These are phyloP conservation scores for Piromyces sp. DNA, from an alignment of 192 early-diverging fungal genomes.

Conservation along the genomic window DNA sequence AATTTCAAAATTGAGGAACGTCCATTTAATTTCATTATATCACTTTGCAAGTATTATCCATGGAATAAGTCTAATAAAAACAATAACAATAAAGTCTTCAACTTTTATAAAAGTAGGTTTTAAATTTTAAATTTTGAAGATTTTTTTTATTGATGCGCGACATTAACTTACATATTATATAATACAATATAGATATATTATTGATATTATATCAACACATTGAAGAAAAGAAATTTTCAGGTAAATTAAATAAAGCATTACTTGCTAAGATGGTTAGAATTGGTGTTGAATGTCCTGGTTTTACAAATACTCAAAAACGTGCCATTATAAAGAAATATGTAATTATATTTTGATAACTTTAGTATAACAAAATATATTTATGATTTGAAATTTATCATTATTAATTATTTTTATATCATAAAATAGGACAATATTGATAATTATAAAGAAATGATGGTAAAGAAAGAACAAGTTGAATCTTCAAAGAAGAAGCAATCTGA, in stretches of 20 bases:
- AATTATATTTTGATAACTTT: too few relatives aligned
- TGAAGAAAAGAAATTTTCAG: background rate
- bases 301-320: background rate
- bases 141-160: too few relatives aligned
- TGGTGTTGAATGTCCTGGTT: background rate
- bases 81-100: background rate
- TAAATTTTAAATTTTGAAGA: too few relatives aligned
- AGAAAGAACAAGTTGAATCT: background rate
- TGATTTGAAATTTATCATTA: too few relatives aligned
- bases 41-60: background rate
- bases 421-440: background rate
- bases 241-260: background rate
- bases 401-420: too few relatives aligned
- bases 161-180: too few relatives aligned
- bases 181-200: background rate
- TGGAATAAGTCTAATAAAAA: background rate
- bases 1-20: background rate
- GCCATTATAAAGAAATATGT: background rate
- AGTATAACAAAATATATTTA: too few relatives aligned
- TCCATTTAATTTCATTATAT: background rate
- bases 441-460: background rate
- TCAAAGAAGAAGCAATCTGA: background rate
- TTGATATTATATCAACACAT: background rate
- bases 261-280: background rate
- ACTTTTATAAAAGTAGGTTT: background rate